Evolutionary conservation across 2,329 filamentous ascomycete genomes (phyloP).

Genomic region (Penicillium verrucosum): DNA sequence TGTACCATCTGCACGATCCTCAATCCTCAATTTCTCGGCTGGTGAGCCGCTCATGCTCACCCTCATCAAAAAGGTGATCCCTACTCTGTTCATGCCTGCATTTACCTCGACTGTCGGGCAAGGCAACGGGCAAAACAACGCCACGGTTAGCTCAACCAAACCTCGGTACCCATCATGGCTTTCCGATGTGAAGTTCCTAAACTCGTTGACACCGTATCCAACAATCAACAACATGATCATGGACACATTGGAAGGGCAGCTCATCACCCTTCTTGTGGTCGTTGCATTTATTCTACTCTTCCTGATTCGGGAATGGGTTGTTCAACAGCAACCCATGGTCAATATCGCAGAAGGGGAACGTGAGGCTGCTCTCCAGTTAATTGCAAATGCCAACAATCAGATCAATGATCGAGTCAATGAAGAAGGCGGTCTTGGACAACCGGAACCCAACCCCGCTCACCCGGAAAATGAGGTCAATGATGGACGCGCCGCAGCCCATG

Average conservation of each 20-base stretch:
- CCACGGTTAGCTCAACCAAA: conserved; percentile 27
- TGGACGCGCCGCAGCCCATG: conserved; percentile 9
- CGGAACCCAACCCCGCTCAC: conserved; percentile 6
- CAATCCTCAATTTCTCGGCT: conserved; percentile 41
- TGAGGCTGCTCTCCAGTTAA: conserved; percentile 50
- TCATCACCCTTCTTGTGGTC: conserved; percentile 89
- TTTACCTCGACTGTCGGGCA: conserved; percentile 31
- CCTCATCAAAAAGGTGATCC: conserved; percentile 45
- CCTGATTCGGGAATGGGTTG: conserved; percentile 93
- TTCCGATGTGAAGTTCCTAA: conserved; percentile 58
- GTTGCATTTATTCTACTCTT: conserved; percentile 96
- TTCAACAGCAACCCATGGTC: conserved; percentile 92
- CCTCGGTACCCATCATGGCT: conserved; percentile 49
- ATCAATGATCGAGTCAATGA: conserved; percentile 29
- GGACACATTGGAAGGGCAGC: conserved; percentile 82
- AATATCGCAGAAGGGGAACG: conserved; percentile 65
- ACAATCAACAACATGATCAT: conserved; percentile 75
- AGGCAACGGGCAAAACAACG: conserved; percentile 24
- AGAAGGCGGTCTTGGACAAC: conserved; percentile 12
- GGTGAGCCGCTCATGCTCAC: conserved; percentile 48
- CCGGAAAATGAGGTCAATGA: conserved; percentile 6
- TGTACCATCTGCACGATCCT: conserved; percentile 35
- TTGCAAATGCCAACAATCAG: conserved; percentile 31
- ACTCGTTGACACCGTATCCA: conserved; percentile 61
- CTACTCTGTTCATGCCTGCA: conserved; percentile 33